Evolutionary conservation across 306 rosid genomes (phyloP), one percentile per base, ranked within the genome.

Genomic region (Cucurbita maxima): DNA sequence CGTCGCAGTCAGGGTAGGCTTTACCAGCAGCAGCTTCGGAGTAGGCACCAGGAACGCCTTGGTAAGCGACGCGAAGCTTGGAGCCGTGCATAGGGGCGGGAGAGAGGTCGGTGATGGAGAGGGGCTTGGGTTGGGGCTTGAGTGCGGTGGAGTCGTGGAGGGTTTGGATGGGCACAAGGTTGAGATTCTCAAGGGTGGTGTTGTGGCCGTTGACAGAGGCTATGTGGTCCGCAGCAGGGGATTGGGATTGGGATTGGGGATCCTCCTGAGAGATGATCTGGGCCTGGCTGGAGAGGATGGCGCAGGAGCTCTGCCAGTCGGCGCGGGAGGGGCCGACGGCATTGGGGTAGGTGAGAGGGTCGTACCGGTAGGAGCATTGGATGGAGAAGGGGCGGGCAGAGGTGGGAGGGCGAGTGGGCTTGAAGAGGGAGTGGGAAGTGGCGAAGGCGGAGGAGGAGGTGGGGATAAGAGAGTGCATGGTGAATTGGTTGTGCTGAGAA

Each of bases 41-140:
- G 82, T 95, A 95, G 1, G 99, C 99, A 7, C 99, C 99, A 15
- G 99, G 99, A 0, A 89, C 99, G 0, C 99, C 99, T 40, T 95
- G 99, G 71, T 95, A 95, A 0, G 99, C 97, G 0, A 95, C 99
- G 22, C 97, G 92, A 1, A 95, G 87, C 74, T 72, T 76, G 1
- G 97, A 82, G 15, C 98, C 98, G 88, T 94, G 98, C 98, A 87
- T 90, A 60, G 98, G 98, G 2, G 98, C 96, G 37, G 98, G 98
- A 0, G 98, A 74, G 59, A 90, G 86, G 52, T 94, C 98, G 1
- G 98, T 86, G 52, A 90, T 91, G 3, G 97, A 87, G 1, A 94
- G 79, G 55, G 98, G 90, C 82, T 83, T 85, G 3, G 72, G 85
- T 14, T 76, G 72, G 20, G 81, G 85, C 76, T 79, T 90, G 72